These are phyloP conservation scores for Paramecium pentaurelia DNA, from an alignment of 73 alveolate genomes.

Conservation along the genomic window DNA sequence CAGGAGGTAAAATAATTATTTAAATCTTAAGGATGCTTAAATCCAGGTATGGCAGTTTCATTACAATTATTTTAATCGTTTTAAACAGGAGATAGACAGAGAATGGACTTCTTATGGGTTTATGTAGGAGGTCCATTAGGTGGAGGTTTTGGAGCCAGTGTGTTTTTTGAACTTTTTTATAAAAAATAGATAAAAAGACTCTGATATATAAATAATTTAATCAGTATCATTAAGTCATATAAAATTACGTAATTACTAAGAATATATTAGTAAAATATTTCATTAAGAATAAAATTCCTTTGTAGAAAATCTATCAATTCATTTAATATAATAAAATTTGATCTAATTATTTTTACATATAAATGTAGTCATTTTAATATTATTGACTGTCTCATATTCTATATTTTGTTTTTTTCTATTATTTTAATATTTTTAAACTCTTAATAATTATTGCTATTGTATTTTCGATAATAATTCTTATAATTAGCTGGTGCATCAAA, in stretches of 20 bases:
- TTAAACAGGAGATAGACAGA: background rate
- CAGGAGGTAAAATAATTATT: background rate
- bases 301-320: background rate
- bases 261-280: background rate
- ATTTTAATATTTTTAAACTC: background rate
- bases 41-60: conserved; percentile 50
- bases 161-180: conserved; percentile 20
- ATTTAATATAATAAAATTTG: background rate
- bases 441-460: background rate
- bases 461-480: background rate
- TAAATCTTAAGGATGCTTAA: background rate
- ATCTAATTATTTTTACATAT: background rate
- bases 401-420: background rate
- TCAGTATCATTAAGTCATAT: background rate
- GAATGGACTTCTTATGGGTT: conserved; percentile 27
- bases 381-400: background rate
- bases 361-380: background rate
- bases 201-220: background rate
- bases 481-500: conserved; percentile 43
- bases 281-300: background rate
- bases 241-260: background rate
- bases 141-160: conserved; percentile 38
- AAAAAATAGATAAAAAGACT: background rate
- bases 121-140: conserved; percentile 42
- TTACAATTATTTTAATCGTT: background rate